A percentile compares a stretch with the other conserved stretches of the same genome.
Evolutionary conservation across 1,284 basidiomycete species (phyloP).

Genomic region (Cryptococcus deneoformans): DNA sequence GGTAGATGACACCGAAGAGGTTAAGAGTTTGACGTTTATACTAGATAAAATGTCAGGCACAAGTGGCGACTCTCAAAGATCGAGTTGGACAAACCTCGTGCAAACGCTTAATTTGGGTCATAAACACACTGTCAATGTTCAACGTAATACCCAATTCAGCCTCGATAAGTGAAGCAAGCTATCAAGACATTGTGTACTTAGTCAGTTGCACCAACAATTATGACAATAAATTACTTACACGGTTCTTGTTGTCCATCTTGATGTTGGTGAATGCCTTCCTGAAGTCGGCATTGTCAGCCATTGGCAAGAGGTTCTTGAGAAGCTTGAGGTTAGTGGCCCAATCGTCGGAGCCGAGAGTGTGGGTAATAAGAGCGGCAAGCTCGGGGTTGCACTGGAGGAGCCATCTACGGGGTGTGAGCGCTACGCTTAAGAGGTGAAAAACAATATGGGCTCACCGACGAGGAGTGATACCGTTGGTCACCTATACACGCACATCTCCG

Average conservation of each 20-base stretch:
- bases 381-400: constrained; percentile 89
- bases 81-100: constrained; percentile 31
- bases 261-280: constrained; percentile 73
- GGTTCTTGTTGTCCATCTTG: constrained; percentile 83
- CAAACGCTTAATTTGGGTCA: constrained; percentile 82
- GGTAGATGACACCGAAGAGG: constrained; percentile 69
- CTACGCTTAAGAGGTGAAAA: not conserved
- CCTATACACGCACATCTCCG: constrained; percentile 1
- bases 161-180: constrained; percentile 68
- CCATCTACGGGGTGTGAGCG: constrained; percentile 57
- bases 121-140: constrained; percentile 74
- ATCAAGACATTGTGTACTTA: constrained; percentile 5
- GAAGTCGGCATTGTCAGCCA: constrained; percentile 69
- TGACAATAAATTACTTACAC: constrained; percentile 36
- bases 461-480: constrained; percentile 48
- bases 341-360: constrained; percentile 71
- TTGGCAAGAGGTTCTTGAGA: constrained; percentile 50
- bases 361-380: constrained; percentile 75
- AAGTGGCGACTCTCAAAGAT: not conserved
- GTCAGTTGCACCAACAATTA: not conserved
- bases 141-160: constrained; percentile 66
- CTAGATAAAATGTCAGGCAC: constrained; percentile 53
- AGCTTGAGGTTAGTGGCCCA: constrained; percentile 63
- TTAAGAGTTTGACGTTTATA: constrained; percentile 65
- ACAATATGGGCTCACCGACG: constrained; percentile 14